Conservation (phyloP, 106 monocot species). For the Hemerocallis citrina region DNA sequence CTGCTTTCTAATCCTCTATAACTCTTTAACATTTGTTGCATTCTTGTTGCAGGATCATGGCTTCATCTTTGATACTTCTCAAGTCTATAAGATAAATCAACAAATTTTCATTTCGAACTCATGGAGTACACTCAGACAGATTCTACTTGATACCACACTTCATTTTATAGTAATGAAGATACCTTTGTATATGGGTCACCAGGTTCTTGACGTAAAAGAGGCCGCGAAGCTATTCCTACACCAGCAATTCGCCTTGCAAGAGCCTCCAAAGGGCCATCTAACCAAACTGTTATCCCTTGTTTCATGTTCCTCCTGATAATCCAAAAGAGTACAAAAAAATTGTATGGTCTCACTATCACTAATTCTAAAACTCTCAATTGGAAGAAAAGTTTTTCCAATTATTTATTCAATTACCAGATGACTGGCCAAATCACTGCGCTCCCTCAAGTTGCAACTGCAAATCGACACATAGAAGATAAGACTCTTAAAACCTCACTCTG, state of each 20-base stretch:
- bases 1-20: too few species aligned
- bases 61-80: too few species aligned
- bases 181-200: conserved; percentile 95
- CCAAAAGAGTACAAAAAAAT: not conserved
- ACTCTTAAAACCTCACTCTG: conserved; percentile 65
- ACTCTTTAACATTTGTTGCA: too few species aligned
- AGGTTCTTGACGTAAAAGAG: conserved; percentile 75
- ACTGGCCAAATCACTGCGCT: conserved; percentile 83
- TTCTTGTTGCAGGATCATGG: too few species aligned
- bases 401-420: conserved; percentile 49
- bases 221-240: conserved; percentile 86
- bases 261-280: conserved; percentile 96
- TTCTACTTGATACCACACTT: too few species aligned
- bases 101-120: too few species aligned
- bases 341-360: not conserved
- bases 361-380: not conserved
- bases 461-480: conserved; percentile 51
- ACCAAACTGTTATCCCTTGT: conserved; percentile 79
- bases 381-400: not conserved
- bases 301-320: conserved; percentile 90
- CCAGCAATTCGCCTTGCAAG: conserved; percentile 90
- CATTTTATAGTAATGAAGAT: not conserved
- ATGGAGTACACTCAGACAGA: too few species aligned
- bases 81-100: too few species aligned
- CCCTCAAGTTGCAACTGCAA: conserved; percentile 88